Percentiles rank a stretch among this genome's conserved stretches.
Evolutionary conservation across 2,329 filamentous ascomycete species (phyloP).

Genomic region (Aureobasidium sp.): DNA sequence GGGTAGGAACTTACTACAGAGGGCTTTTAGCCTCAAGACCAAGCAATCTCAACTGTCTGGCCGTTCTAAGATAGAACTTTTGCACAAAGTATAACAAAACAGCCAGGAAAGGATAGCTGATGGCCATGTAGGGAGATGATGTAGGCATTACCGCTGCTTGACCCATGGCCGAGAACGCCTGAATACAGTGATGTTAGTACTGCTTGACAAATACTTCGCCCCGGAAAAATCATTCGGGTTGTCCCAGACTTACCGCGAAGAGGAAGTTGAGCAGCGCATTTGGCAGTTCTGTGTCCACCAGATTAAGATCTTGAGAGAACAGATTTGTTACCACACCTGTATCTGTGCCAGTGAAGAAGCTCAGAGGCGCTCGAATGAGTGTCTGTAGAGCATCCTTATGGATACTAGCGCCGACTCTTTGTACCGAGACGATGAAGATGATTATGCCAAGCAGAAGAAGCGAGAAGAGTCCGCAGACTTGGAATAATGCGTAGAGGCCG

Average conservation of each 20-base stretch:
- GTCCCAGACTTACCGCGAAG: neutral
- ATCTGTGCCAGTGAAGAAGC: neutral
- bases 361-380: neutral
- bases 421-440: neutral
- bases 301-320: constrained; percentile 40
- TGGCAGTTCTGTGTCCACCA: constrained; percentile 37
- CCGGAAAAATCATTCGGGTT: neutral
- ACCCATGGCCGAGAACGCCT: constrained; percentile 29
- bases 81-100: constrained; percentile 41
- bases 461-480: neutral
- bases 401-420: neutral
- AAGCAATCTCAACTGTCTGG: constrained; percentile 43
- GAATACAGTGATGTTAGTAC: constrained; percentile 5
- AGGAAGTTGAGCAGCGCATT: constrained; percentile 10
- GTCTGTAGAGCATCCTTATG: neutral
- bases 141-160: constrained; percentile 32
- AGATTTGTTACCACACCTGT: constrained; percentile 26
- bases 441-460: neutral
- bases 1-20: constrained; percentile 34
- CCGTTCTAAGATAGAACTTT: constrained; percentile 39
- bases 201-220: neutral
- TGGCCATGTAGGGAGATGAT: constrained; percentile 22
- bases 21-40: constrained; percentile 46
- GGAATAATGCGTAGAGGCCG: neutral
- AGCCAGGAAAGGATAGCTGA: constrained; percentile 30